Conservation (phyloP, 2,329 filamentous ascomycete species). For the Aphanoascus verrucosus region DNA sequence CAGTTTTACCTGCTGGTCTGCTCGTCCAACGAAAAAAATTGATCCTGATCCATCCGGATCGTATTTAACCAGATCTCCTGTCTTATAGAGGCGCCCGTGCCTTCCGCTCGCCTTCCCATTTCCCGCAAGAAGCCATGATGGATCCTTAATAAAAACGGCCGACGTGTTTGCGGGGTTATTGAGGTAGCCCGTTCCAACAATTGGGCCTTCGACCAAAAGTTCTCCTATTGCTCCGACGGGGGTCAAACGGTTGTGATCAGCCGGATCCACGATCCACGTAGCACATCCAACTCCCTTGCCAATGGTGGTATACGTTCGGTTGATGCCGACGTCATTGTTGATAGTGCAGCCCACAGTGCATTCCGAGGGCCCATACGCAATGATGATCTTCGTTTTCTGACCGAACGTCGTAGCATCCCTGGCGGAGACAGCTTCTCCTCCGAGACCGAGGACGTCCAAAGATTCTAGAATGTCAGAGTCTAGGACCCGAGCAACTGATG, state of each 20-base stretch:
- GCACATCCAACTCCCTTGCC: slow-evolving; percentile 21
- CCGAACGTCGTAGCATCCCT: slow-evolving; percentile 35
- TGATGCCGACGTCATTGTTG: slow-evolving; percentile 27
- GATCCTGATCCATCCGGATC: slow-evolving; percentile 24
- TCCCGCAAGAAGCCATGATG: slow-evolving; percentile 20
- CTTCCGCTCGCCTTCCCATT: slow-evolving; percentile 3
- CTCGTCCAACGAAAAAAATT: slow-evolving; percentile 25
- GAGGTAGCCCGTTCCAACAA: slow-evolving; percentile 30
- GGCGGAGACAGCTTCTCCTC: slow-evolving; percentile 37
- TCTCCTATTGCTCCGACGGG: slow-evolving; percentile 49
- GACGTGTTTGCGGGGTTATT: slow-evolving; percentile 38
- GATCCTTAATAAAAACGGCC: slow-evolving; percentile 44
- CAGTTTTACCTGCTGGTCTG: slow-evolving; percentile 29
- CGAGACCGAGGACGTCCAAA: slow-evolving; percentile 33
- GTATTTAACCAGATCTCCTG: slow-evolving; percentile 28
- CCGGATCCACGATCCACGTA: slow-evolving; percentile 33
- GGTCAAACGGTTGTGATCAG: slow-evolving; percentile 32
- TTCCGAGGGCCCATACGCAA: slow-evolving; percentile 37
- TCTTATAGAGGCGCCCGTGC: slow-evolving; percentile 25
- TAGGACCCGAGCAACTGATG: slow-evolving; percentile 45
- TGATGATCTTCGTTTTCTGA: slow-evolving; percentile 34
- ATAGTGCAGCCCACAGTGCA: slow-evolving; percentile 34
- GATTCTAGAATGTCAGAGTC: slow-evolving; percentile 34
- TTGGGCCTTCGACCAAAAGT: slow-evolving; percentile 50
- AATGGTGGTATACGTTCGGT: slow-evolving; percentile 31